Conservation (phyloP, 441 rosid genomes). For the Metrosideros polymorpha region DNA sequence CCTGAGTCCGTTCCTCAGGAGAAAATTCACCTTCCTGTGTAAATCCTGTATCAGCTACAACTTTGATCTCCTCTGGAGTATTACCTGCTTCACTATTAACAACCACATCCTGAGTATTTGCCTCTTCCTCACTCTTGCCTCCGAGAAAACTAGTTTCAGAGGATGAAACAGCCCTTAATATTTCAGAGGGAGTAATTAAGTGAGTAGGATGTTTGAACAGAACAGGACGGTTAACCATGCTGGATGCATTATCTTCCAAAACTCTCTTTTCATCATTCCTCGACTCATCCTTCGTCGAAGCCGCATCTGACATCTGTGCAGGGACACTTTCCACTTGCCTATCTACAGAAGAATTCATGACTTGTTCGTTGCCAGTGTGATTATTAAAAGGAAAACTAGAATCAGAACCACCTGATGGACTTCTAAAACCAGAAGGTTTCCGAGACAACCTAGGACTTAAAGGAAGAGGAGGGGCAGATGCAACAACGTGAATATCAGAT, state of each 20-base stretch:
- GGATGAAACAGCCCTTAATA: conserved; percentile 46
- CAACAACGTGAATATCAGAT: conserved; percentile 27
- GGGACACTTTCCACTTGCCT: conserved; percentile 32
- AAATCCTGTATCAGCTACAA: conserved; percentile 40
- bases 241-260: conserved; percentile 34
- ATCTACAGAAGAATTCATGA: conserved; percentile 38
- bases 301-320: conserved; percentile 24
- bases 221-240: conserved; percentile 29
- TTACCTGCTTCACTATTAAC: conserved; percentile 29
- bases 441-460: conserved; percentile 42
- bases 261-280: conserved; percentile 38
- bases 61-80: conserved; percentile 55
- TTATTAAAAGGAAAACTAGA: conserved; percentile 22
- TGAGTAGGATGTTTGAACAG: conserved; percentile 77
- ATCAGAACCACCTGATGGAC: conserved; percentile 28
- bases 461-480: conserved; percentile 37
- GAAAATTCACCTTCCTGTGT: conserved; percentile 33
- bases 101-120: conserved; percentile 38
- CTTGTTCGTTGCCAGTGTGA: conserved; percentile 25
- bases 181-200: conserved; percentile 82
- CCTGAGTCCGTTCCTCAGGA: conserved; percentile 25
- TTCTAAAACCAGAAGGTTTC: conserved; percentile 33
- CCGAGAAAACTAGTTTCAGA: conserved; percentile 40
- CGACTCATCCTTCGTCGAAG: conserved; percentile 29
- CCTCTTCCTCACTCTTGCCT: conserved; percentile 34